A percentile compares a stretch with the other conserved stretches of the same genome.
Evolutionary conservation across 2,329 filamentous ascomycete species (phyloP).

Genomic region (Diaporthe aspalathi): DNA sequence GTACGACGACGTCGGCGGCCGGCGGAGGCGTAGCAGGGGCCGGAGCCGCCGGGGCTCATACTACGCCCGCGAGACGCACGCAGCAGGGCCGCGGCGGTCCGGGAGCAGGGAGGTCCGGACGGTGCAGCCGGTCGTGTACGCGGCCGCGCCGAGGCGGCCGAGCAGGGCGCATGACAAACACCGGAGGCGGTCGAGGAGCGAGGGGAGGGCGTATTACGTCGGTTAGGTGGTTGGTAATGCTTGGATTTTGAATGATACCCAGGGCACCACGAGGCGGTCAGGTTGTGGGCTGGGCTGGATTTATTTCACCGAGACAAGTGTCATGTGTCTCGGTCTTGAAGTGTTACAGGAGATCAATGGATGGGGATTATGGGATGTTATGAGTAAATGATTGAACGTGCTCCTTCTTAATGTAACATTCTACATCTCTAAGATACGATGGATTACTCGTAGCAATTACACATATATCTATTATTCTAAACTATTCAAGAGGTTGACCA

Average conservation of each 20-base stretch:
- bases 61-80: conserved; percentile 5
- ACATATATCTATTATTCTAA: not conserved
- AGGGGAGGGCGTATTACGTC: not conserved
- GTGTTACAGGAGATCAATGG: not conserved
- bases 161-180: conserved; percentile 11
- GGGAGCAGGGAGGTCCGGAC: not conserved
- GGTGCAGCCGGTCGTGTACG: conserved; percentile 14
- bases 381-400: not conserved
- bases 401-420: not conserved
- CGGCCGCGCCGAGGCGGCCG: conserved; percentile 16
- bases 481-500: not conserved
- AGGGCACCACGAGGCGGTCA: not conserved
- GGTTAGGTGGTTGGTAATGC: not conserved
- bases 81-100: conserved; percentile 4
- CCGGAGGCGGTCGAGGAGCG: not conserved
- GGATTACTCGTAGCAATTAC: not conserved
- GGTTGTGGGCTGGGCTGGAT: not conserved
- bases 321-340: not conserved
- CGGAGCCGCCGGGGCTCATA: conserved; percentile 6
- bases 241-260: not conserved
- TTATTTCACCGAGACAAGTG: not conserved
- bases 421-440: too few species aligned
- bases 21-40: not conserved
- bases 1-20: conserved; percentile 47
- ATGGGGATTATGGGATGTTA: not conserved